Percentiles rank a stretch among this genome's conserved stretches.
These are phyloP conservation scores for Coniella vitis DNA, from an alignment of 2,329 filamentous ascomycete species.

Conservation along the genomic window DNA sequence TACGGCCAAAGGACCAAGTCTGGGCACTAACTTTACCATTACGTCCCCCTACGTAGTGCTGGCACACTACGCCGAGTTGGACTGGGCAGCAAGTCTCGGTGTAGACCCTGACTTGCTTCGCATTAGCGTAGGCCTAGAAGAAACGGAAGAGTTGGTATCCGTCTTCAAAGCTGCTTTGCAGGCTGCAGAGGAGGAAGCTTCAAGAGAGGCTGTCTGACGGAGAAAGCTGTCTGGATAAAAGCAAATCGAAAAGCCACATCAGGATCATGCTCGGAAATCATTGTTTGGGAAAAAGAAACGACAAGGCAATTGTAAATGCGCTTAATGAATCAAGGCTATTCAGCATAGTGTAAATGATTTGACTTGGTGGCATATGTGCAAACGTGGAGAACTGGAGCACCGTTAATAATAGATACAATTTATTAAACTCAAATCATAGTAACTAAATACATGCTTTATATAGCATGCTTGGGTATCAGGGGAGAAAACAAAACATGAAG, in stretches of 20 bases:
- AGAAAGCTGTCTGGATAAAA: neutral
- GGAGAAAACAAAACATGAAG: neutral
- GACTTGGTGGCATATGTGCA: neutral
- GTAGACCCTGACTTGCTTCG: slow-evolving; percentile 75
- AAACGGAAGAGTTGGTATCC: slow-evolving; percentile 55
- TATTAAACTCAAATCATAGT: neutral
- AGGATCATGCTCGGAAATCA: no score
- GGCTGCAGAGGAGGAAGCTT: slow-evolving; percentile 38
- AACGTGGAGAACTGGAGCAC: neutral
- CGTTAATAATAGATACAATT: neutral
- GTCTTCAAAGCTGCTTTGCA: slow-evolving; percentile 65
- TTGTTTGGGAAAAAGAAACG: no score
- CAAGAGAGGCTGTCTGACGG: neutral
- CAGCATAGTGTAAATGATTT: neutral
- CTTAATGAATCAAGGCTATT: no score
- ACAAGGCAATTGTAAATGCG: neutral
- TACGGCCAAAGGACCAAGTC: slow-evolving; percentile 85
- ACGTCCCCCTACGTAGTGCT: slow-evolving; percentile 86
- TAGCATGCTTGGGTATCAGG: slow-evolving; percentile 12
- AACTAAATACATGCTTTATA: slow-evolving; percentile 8
- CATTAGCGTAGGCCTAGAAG: slow-evolving; percentile 86
- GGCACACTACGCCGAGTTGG: slow-evolving; percentile 83
- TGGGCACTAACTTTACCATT: slow-evolving; percentile 95
- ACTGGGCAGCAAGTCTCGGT: slow-evolving; percentile 81
- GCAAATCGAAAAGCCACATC: no score